phyloP scores from a whole-genome alignment of 2,329 filamentous ascomycete species.

The Botryotinia convoluta region DNA sequence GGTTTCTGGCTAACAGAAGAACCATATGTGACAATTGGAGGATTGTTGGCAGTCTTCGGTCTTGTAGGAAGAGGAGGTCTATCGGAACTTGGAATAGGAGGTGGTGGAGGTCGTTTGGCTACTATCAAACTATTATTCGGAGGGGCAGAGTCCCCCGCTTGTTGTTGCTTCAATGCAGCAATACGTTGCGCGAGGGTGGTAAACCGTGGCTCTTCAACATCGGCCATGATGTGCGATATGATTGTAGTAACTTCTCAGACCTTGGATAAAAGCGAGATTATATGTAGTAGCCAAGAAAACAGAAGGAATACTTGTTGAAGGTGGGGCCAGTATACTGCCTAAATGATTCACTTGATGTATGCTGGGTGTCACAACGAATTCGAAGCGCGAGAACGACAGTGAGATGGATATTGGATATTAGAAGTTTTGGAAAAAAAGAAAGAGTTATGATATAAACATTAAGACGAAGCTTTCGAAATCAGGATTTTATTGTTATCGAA shows the following conservation, averaged over 20 bases:
- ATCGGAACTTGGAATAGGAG: slow-evolving; percentile 44
- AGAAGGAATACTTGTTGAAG: neutral
- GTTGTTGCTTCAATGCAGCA: slow-evolving; percentile 54
- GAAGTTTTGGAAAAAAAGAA: neutral
- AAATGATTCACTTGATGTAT: slow-evolving; percentile 8
- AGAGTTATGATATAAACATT: neutral
- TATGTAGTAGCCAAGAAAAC: neutral
- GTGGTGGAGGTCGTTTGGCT: slow-evolving; percentile 53
- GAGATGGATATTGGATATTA: neutral
- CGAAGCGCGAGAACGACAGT: neutral
- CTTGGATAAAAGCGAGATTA: neutral
- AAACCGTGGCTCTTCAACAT: slow-evolving; percentile 60
- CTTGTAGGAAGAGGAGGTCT: slow-evolving; percentile 42
- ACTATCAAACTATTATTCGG: slow-evolving; percentile 22
- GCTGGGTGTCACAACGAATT: neutral
- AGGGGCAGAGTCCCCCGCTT: slow-evolving; percentile 26
- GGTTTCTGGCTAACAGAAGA: slow-evolving; percentile 31
- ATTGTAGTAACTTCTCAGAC: neutral
- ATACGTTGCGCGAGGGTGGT: slow-evolving; percentile 61
- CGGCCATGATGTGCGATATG: slow-evolving; percentile 48
- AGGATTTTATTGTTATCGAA: neutral
- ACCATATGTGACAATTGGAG: slow-evolving; percentile 36
- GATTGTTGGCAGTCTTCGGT: slow-evolving; percentile 41
- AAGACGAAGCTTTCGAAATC: neutral
- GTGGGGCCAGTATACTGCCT: neutral